A percentile compares a stretch with the other conserved stretches of the same genome.
phyloP scores from a whole-genome alignment of 176 grass and related monocot genomes.

The Dendrocalamus sinicus region DNA sequence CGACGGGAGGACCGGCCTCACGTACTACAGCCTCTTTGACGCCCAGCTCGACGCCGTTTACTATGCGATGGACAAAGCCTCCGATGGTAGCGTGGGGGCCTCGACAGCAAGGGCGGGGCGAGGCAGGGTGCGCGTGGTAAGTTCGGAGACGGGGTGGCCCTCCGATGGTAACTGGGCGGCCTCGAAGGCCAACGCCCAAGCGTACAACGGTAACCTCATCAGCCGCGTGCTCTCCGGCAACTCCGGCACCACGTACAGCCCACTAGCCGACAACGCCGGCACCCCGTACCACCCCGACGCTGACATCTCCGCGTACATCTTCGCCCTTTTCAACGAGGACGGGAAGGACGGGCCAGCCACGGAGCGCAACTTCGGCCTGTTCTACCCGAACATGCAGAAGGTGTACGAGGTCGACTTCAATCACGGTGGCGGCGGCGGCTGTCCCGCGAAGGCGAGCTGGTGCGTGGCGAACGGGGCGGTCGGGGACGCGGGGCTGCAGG shows the following conservation, averaged over 20 bases:
- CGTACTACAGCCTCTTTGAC: conserved; percentile 67
- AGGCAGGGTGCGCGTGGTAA: too few relatives aligned
- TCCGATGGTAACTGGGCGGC: not conserved
- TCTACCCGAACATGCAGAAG: too few relatives aligned
- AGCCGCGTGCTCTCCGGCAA: conserved; percentile 56
- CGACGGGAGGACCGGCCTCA: conserved; percentile 3
- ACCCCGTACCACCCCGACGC: conserved; percentile 43
- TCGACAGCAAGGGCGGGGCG: conserved; percentile 5
- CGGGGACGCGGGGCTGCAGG: too few relatives aligned
- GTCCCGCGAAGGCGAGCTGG: too few relatives aligned
- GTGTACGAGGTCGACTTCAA: too few relatives aligned
- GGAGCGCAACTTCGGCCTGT: too few relatives aligned
- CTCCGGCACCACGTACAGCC: conserved; percentile 15
- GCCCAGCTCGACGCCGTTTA: conserved; percentile 70
- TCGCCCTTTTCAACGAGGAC: too few relatives aligned
- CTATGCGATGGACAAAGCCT: conserved; percentile 46
- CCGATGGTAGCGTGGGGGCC: not conserved
- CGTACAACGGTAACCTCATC: conserved; percentile 57
- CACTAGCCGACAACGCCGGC: not conserved
- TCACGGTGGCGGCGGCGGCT: too few relatives aligned
- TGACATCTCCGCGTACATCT: not conserved
- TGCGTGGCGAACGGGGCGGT: too few relatives aligned
- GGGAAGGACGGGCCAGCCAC: too few relatives aligned
- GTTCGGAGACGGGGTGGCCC: not conserved
- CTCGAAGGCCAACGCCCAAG: conserved; percentile 40